Evolutionary conservation across 2,329 filamentous ascomycete species (phyloP).

Genomic region (Ascomycota sp.): DNA sequence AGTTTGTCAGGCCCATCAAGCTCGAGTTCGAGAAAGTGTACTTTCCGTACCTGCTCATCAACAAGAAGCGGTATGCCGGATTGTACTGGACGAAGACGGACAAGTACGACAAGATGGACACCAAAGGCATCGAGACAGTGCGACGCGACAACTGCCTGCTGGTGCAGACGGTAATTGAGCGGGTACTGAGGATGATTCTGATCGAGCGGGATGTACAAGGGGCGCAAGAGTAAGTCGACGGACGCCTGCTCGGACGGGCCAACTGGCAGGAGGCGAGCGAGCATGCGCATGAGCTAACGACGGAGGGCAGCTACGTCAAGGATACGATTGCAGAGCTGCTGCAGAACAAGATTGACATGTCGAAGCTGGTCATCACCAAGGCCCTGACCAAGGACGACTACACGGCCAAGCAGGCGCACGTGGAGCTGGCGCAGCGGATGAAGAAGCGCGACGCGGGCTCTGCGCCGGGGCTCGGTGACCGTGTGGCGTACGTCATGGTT

Average conservation of each 20-base stretch:
- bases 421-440: conserved; percentile 90
- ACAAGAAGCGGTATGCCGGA: conserved; percentile 99
- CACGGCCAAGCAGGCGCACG: conserved; percentile 81
- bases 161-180: conserved; percentile 94
- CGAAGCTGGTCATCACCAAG: conserved; percentile 96
- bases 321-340: conserved; percentile 84
- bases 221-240: conserved; percentile 63
- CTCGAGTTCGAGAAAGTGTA: conserved; percentile 99
- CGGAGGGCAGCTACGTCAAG: conserved; percentile 59
- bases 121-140: conserved; percentile 96
- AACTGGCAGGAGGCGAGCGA: too few relatives aligned
- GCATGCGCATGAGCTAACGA: conserved; percentile 6
- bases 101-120: conserved; percentile 99
- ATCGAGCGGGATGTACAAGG: conserved; percentile 81
- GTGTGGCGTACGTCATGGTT: conserved; percentile 95
- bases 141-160: conserved; percentile 88
- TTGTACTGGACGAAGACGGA: conserved; percentile 88
- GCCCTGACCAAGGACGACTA: conserved; percentile 83
- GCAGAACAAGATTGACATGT: conserved; percentile 98
- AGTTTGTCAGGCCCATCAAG: conserved; percentile 95
- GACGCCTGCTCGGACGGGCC: not conserved
- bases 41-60: conserved; percentile 93
- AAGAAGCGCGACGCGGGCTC: conserved; percentile 90
- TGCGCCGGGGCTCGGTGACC: conserved; percentile 78
- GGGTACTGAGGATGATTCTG: conserved; percentile 82